Evolutionary conservation across 2,329 filamentous ascomycete genomes (phyloP), one percentile per base, ranked within the genome.

Genomic region (Juglanconis juglandina): DNA sequence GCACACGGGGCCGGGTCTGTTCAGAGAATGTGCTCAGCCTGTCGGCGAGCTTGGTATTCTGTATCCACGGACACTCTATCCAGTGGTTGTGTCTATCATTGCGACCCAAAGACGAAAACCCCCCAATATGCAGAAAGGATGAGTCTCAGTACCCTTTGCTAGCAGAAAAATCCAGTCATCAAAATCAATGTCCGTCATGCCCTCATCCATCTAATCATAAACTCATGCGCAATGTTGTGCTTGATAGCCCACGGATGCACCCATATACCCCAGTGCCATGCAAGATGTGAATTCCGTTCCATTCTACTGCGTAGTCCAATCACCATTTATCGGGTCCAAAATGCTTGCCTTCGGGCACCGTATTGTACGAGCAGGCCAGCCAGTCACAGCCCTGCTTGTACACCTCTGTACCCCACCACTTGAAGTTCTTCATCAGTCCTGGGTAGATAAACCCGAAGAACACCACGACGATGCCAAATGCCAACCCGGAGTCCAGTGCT

Each of bases 371-470:
- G 71, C 91, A 95, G 48, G 90, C 91, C 71, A 87, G 81, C 90
- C 91, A 95, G 76, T 95, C 91, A 72, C 91, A 95, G 24, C 91
- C 91, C 72, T 87, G 81, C 73, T 92, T 93, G 71, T 92, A 92
- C 5, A 94, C 82, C 69, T 95, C 90, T 0, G 92, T 96, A 0
- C 92, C 92, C 92, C 91, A 96, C 92, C 91, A 96, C 59, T 79
- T 85, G 69, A 95, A 92, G 34, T 81, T 80, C 44, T 85, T 81
- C 78, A 88, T 89, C 79, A 81, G 85, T 0, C 90, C 90, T 0
- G 91, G 89, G 70, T 92, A 94, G n/a, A 95, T 82, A 65, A 96
- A 89, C 1, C 87, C 90, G 68, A 96, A 94, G 71, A 96, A 96
- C 33, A 95, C 87, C 4, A 94, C 83, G 9, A 96, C 87, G 41